phyloP scores from a whole-genome alignment of 345 rosid genomes.

The Luvunga scandens region DNA sequence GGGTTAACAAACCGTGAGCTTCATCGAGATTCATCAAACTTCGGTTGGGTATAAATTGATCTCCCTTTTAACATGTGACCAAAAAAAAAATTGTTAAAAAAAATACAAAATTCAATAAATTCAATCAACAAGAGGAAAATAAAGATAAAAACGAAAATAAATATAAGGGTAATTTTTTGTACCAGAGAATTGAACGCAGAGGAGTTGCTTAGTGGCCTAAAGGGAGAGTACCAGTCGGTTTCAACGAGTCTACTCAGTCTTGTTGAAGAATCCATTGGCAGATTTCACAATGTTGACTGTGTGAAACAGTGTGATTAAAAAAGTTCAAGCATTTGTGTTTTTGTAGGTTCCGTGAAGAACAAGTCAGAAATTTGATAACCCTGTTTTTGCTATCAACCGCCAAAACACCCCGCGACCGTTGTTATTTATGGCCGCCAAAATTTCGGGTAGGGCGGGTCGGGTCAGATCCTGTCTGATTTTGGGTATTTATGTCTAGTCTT shows the following conservation, averaged over 20 bases:
- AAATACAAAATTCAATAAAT: background rate
- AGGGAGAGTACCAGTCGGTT: constrained; percentile 48
- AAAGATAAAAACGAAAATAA: background rate
- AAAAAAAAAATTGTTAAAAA: background rate
- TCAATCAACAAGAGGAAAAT: background rate
- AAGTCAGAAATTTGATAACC: background rate
- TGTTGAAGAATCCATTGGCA: constrained; percentile 33
- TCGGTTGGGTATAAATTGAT: constrained; percentile 45
- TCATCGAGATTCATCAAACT: constrained; percentile 63
- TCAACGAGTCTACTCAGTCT: constrained; percentile 12
- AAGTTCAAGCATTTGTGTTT: background rate
- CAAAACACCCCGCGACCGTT: constrained; percentile 27
- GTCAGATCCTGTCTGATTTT: background rate
- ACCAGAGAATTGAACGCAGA: constrained; percentile 35
- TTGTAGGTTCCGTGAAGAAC: background rate
- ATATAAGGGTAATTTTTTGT: background rate
- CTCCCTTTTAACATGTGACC: constrained; percentile 32
- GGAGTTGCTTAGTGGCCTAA: constrained; percentile 38
- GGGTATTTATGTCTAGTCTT: background rate
- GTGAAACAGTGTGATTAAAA: background rate
- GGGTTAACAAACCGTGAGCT: constrained; percentile 45
- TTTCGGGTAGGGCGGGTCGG: background rate
- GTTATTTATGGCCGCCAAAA: background rate
- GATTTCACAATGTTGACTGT: background rate
- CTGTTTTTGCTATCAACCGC: constrained; percentile 17